Conservation (phyloP, 1,139 yeast genomes). For the Sugiyamaella novakii region DNA sequence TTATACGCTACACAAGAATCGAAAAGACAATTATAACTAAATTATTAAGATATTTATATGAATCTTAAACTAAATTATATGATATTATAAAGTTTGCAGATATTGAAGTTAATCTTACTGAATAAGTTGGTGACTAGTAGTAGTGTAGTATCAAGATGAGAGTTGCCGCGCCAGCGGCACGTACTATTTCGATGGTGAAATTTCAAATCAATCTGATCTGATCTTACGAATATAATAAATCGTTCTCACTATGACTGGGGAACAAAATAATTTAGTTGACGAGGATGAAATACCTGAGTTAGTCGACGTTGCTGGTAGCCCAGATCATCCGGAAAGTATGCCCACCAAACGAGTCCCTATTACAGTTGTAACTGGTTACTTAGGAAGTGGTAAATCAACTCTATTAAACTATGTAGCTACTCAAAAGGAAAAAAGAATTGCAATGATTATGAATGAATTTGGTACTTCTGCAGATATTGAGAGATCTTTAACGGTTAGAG, state of each 20-base stretch:
- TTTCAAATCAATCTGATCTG: background rate
- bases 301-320: slow-evolving; percentile 24
- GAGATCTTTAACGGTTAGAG: slow-evolving; percentile 76
- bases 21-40: too few species aligned
- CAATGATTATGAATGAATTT: slow-evolving; percentile 77
- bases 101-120: too few species aligned
- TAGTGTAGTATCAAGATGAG: too few species aligned
- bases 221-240: too few species aligned
- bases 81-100: too few species aligned
- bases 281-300: slow-evolving; percentile 34
- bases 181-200: background rate
- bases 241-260: too few species aligned
- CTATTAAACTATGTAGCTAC: slow-evolving; percentile 72
- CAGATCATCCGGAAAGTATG: slow-evolving; percentile 16
- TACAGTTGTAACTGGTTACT: slow-evolving; percentile 89
- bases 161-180: background rate
- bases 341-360: slow-evolving; percentile 67
- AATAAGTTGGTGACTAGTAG: too few species aligned
- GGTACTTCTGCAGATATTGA: slow-evolving; percentile 71
- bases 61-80: too few species aligned
- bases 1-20: too few species aligned
- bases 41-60: too few species aligned
- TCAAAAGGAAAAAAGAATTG: slow-evolving; percentile 69
- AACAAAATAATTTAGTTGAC: too few species aligned
- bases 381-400: slow-evolving; percentile 95